Base-by-base conservation (phyloP, 169 alveolate species). In the Ichthyophthirius multifiliis region DNA sequence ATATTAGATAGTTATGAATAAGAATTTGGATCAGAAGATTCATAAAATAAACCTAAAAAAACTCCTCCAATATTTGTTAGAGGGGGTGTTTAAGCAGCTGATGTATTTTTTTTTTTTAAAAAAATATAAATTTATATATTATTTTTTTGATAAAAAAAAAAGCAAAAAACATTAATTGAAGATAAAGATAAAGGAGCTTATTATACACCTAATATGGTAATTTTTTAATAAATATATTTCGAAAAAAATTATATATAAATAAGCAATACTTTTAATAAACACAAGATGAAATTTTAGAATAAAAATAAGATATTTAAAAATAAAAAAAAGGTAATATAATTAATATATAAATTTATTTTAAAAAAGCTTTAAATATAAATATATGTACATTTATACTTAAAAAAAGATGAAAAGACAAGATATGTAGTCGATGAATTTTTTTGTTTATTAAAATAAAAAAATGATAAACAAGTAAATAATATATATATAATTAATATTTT, bases 191-290 rank as follows among this genome's bases (percentile, higher is more conserved):
- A 55, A 27, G 71, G 71, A 39, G 12, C 71, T 20, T 55, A 27
- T 55, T 55, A 55, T 55, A 55, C 71, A 27, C 71, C 71, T 13
- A 55, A 27, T 39, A 55, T 39, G 23, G 71, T 55, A 55, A 55
- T 27, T 27, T 34, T 55, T 55, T 55, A 55, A 55, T 15, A 47
- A 55, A 20, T 27, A 55, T 20, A 55, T 55, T 55, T n/a, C n/a
- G n/a, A n/a, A n/a, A n/a, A n/a, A n/a, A n/a, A 55, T 27, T 6
- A 20, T 55, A 15, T 55, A 15, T 15, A 27, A 15, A 55, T 27
- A 20, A 55, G 71, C 41, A 55, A 46, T 55, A n/a, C n/a, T n/a
- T n/a, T n/a, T n/a, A n/a, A n/a, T n/a, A n/a, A n/a, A n/a, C n/a
- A n/a, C n/a, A n/a, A n/a, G n/a, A n/a, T n/a, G n/a, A n/a, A n/a